Conservation (phyloP, 495 filamentous ascomycete species). For the Neurospora cerealis region DNA sequence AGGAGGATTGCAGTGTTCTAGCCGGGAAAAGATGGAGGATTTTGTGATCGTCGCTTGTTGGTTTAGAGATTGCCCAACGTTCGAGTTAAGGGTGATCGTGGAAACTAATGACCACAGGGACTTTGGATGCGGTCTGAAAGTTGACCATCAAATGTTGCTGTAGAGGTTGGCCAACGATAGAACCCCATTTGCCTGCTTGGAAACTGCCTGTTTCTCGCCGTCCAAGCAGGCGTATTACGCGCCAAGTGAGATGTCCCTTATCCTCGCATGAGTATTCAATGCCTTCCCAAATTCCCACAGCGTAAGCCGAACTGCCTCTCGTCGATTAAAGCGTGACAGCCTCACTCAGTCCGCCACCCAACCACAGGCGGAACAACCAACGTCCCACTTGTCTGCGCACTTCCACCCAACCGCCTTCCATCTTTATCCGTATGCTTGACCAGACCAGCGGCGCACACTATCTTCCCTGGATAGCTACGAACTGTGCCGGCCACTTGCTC, state of each 20-base stretch:
- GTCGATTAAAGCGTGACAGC: neutral
- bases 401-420: conserved; percentile 11
- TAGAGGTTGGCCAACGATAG: neutral
- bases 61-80: neutral
- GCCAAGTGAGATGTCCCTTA: neutral
- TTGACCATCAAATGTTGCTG: neutral
- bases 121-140: neutral
- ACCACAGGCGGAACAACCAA: conserved; percentile 13
- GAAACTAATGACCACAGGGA: neutral
- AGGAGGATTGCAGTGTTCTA: neutral
- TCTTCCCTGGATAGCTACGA: conserved; percentile 2
- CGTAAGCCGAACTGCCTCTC: neutral
- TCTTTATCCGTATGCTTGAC: conserved; percentile 18
- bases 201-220: neutral
- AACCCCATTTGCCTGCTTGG: neutral
- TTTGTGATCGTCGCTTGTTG: neutral
- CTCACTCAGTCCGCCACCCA: neutral
- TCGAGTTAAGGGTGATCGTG: neutral
- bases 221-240: neutral
- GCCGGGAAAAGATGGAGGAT: neutral
- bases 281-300: neutral
- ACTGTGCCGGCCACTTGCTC: neutral
- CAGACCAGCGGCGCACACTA: conserved; percentile 20
- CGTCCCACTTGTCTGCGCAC: neutral
- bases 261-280: neutral